These are phyloP conservation scores for Phytopythium boreale DNA, from an alignment of 352 stramenopile species.

Conservation along the genomic window DNA sequence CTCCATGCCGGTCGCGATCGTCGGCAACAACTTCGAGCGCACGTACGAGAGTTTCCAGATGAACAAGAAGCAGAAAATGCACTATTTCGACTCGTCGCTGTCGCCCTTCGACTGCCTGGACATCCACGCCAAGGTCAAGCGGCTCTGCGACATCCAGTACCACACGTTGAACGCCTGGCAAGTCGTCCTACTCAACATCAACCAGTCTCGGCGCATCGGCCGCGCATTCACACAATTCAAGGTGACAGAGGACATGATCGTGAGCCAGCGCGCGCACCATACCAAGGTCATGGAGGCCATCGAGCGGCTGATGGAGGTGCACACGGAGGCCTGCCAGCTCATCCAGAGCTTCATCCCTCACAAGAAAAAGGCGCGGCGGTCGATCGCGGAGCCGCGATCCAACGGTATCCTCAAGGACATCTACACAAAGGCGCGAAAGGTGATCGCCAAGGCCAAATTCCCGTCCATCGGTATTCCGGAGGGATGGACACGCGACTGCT, in stretches of 20 bases:
- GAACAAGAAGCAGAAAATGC: conserved; percentile 47
- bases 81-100: conserved; percentile 45
- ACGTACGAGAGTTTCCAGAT: conserved; percentile 62
- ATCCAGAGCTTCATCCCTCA: conserved; percentile 58
- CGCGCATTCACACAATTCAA: not conserved
- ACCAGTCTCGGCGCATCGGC: conserved; percentile 4
- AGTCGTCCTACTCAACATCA: conserved; percentile 41
- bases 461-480: conserved; percentile 10
- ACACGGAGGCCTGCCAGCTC: conserved; percentile 32
- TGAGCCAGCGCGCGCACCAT: conserved; percentile 30
- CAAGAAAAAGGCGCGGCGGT: conserved; percentile 20
- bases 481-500: conserved; percentile 16
- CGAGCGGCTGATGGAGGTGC: conserved; percentile 30
- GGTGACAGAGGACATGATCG: conserved; percentile 13
- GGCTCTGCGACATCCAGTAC: conserved; percentile 61
- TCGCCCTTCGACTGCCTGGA: conserved; percentile 47
- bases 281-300: conserved; percentile 48
- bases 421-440: conserved; percentile 34
- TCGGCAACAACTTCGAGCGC: conserved; percentile 71
- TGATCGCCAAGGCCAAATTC: conserved; percentile 28
- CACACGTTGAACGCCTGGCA: conserved; percentile 50
- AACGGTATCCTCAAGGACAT: conserved; percentile 46
- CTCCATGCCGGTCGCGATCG: conserved; percentile 72
- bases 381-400: not conserved
- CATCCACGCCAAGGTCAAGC: conserved; percentile 40